Evolutionary conservation across 768 basidiomycete genomes (phyloP).

Genomic region (Psilocybe cubensis): DNA sequence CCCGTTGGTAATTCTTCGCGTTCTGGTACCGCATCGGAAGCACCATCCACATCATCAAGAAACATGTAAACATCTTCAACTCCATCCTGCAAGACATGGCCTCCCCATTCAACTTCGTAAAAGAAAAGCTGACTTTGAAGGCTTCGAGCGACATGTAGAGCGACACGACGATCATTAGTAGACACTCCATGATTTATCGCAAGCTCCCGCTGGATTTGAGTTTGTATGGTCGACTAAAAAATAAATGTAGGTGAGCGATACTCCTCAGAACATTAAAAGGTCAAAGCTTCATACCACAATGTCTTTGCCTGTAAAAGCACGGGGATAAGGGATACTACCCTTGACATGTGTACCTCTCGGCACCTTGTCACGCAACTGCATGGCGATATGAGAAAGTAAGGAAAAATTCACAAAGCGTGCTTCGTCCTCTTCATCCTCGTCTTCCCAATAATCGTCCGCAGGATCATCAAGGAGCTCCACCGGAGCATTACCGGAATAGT

Average conservation of each 20-base stretch:
- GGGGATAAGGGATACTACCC: slow-evolving; percentile 88
- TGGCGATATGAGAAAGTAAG: slow-evolving; percentile 85
- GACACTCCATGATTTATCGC: slow-evolving; percentile 75
- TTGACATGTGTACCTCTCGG: slow-evolving; percentile 88
- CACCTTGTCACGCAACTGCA: slow-evolving; percentile 88
- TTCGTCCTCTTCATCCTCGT: slow-evolving; percentile 56
- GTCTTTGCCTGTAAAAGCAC: slow-evolving; percentile 93
- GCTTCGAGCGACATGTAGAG: slow-evolving; percentile 86
- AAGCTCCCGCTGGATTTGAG: slow-evolving; percentile 83
- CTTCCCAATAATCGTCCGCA: slow-evolving; percentile 60
- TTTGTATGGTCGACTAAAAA: slow-evolving; percentile 82
- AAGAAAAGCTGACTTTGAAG: slow-evolving; percentile 94
- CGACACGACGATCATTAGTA: slow-evolving; percentile 79
- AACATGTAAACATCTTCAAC: slow-evolving; percentile 96
- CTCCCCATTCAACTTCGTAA: slow-evolving; percentile 96
- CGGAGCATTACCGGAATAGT: slow-evolving; percentile 26
- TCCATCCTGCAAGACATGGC: slow-evolving; percentile 77
- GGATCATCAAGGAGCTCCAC: slow-evolving; percentile 34
- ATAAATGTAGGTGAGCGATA: background rate
- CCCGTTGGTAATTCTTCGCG: slow-evolving; percentile 82
- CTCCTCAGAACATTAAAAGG: slow-evolving; percentile 12
- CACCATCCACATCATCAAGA: slow-evolving; percentile 77
- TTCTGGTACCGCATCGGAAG: slow-evolving; percentile 61
- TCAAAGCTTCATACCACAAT: slow-evolving; percentile 72
- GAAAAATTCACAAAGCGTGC: slow-evolving; percentile 87